Evolutionary conservation across 2,329 filamentous ascomycete genomes (phyloP).

Genomic region (Cercospora nicotianae): DNA sequence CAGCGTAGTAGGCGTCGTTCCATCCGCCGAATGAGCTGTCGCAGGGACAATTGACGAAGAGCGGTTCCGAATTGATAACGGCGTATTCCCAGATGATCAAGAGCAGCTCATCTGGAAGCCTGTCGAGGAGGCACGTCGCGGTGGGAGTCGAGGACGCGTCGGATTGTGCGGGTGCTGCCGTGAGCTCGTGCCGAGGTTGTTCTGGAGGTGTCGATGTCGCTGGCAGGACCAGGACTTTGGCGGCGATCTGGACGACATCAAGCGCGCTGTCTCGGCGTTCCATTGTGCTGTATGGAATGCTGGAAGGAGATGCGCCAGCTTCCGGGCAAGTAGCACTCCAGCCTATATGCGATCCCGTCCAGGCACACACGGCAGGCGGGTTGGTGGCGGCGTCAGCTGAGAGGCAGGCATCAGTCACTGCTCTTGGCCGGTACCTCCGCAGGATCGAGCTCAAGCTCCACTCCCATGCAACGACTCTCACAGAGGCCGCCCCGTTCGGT

Average conservation of each 20-base stretch:
- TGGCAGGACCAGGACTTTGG: neutral
- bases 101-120: constrained; percentile 23
- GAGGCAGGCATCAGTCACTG: constrained; percentile 1
- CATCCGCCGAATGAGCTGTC: constrained; percentile 26
- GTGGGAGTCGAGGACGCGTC: neutral
- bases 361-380: neutral
- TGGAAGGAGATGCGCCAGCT: neutral
- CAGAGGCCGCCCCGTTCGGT: neutral
- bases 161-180: neutral
- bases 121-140: neutral
- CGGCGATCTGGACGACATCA: neutral
- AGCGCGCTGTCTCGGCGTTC: constrained; percentile 9
- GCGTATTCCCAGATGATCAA: constrained; percentile 29
- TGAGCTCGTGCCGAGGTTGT: neutral
- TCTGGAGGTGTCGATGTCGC: neutral
- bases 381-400: constrained; percentile 15
- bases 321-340: neutral
- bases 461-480: neutral
- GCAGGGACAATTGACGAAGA: constrained; percentile 29
- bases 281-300: neutral
- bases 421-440: neutral
- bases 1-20: constrained; percentile 19
- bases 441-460: constrained; percentile 8
- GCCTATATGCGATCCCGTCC: neutral
- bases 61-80: constrained; percentile 20